Evolutionary conservation across 345 rosid species (phyloP), one percentile per base, ranked within the genome.

Genomic region (Murraya paniculata): DNA sequence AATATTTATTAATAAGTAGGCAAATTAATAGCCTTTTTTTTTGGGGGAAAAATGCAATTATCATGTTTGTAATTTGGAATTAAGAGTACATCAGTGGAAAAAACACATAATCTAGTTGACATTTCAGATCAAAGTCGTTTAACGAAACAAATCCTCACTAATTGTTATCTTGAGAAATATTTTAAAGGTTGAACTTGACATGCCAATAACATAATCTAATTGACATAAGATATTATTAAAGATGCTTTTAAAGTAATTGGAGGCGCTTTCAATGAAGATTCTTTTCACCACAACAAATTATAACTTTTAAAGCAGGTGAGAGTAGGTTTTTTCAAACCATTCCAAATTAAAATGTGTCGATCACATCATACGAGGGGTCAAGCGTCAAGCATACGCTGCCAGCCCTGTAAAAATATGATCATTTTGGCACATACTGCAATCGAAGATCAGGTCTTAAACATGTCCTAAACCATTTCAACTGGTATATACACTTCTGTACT

Each of bases 361-460:
- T 94, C 71, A 97, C 92, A 71, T 97, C 88, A 77, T 93, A 97
- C 60, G 79, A 85, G 6, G 98, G 98, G 86, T 94, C 98, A 2
- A 94, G 97, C 84, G 86, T 94, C 98, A 2, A 94, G 97, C 84
- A 93, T 97, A 80, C 93, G 77, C 80, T 93, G 98, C 99, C 98
- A 97, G 27, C 97, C 99, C 98, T 91, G 67, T 38, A 74, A 30
- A 69, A n/a, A n/a, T n/a, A n/a, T n/a, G n/a, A n/a, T n/a, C n/a
- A n/a, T n/a, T n/a, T n/a, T n/a, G n/a, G n/a, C n/a, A n/a, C 38
- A 39, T 50, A 11, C 71, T 24, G 56, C 27, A 31, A 31, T 48
- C 56, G 66, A 36, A 11, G 62, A 56, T 64, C 14, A 16, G 9
- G 1, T 55, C 2, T 9, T 9, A 4, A 60, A 0, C 50, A 30